Conservation (phyloP, 768 basidiomycete species). For the Suillus spraguei region DNA sequence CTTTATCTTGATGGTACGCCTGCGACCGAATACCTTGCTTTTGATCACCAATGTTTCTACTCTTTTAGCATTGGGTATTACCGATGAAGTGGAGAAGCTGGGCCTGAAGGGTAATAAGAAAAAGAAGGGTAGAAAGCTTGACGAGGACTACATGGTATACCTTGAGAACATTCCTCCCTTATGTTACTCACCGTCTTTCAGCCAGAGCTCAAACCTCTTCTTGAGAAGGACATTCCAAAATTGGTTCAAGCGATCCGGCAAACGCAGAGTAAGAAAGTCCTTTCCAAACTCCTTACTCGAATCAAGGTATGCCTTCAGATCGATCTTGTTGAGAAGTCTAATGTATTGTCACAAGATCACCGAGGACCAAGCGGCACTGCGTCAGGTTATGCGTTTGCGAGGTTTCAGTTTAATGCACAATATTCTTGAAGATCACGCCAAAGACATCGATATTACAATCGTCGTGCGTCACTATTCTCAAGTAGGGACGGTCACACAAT, state of each 20-base stretch:
- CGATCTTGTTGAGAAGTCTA: background rate
- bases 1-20: constrained; percentile 85
- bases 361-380: constrained; percentile 72
- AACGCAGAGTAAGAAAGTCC: constrained; percentile 78
- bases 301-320: constrained; percentile 60
- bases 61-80: constrained; percentile 82
- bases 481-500: background rate
- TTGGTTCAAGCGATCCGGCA: constrained; percentile 91
- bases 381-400: constrained; percentile 89
- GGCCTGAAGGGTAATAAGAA: constrained; percentile 87
- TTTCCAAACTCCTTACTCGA: constrained; percentile 81
- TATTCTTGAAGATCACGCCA: constrained; percentile 73
- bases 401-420: constrained; percentile 93
- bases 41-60: background rate
- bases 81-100: constrained; percentile 82
- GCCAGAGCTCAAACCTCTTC: constrained; percentile 78
- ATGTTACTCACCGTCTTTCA: constrained; percentile 31
- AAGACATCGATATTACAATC: constrained; percentile 70
- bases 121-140: constrained; percentile 90
- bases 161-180: constrained; percentile 3
- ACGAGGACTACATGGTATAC: constrained; percentile 88
- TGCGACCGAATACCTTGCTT: background rate
- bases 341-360: constrained; percentile 62
- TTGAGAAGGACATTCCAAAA: constrained; percentile 83
- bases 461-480: constrained; percentile 50